Base-by-base conservation (phyloP, 805 yeast species). In the Candida cerambycidarum region DNA sequence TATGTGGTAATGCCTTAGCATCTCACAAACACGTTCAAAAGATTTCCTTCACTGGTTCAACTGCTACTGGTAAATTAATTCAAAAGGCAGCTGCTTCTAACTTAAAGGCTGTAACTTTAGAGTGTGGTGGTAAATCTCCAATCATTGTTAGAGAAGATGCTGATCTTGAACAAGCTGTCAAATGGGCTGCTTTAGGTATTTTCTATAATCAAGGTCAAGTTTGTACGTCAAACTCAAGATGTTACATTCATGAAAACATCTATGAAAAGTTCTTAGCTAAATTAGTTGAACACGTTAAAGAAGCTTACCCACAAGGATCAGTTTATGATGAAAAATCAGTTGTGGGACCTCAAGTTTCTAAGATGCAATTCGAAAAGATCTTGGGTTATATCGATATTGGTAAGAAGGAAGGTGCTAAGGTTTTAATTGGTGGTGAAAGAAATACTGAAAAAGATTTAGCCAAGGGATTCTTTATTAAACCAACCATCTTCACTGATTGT, bases 121-220 rank as follows among this genome's bases (percentile, higher is more conserved):
- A 82, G 62, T 82, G 85, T 59, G 88, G 88, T 51, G 88, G 88
- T 45, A 82, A 82, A 56, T 80, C 86, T 12, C 86, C 87, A 32
- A 65, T 80, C 53, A 64, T 82, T 42, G 71, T 82, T 11, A 76
- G 83, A 52, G 75, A 69, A 15, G 88, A 82, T 59, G 84, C 86
- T 14, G 80, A 81, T 53, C 45, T 82, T 25, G 80, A 76, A 3
- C 81, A 80, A 59, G 83, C 85, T 40, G 82, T 75, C 30, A 79
- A 79, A 60, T 81, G 86, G 85, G 79, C 83, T 13, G 75, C 83
- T 15, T 60, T 77, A 46, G 88, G 87, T 57, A 71, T 82, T 49
- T 77, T 80, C 75, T 69, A 69, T 54, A 82, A 82, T 59, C 69
- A 79, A 47, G 88, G 88, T 27, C 87, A 82, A 65, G 75, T 80